Evolutionary conservation across 148 eudicot genomes (phyloP).

Genomic region (Beta vulgaris): DNA sequence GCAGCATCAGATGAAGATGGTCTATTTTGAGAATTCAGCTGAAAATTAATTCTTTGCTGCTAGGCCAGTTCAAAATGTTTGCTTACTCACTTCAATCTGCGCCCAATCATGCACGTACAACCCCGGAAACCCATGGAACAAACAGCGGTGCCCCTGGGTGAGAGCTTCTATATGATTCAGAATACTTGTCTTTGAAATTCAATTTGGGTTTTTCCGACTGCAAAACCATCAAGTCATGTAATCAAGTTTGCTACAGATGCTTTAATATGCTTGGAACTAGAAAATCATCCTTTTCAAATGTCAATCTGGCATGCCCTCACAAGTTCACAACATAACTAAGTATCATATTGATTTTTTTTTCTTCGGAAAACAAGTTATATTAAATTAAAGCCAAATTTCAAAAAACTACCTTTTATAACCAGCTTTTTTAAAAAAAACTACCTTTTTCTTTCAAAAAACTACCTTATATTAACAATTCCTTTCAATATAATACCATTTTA

Average conservation of each 20-base stretch:
- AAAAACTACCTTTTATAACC: no score
- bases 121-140: constrained; percentile 94
- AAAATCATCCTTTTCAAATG: neutral
- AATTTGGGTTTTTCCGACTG: constrained; percentile 74
- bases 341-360: no score
- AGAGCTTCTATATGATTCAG: constrained; percentile 62
- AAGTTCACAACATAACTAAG: neutral
- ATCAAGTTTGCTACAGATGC: constrained; percentile 1
- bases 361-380: no score
- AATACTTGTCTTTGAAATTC: constrained; percentile 74
- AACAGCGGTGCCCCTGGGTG: constrained; percentile 71
- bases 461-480: no score
- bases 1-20: neutral
- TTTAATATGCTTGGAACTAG: neutral
- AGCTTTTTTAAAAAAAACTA: no score
- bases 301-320: neutral
- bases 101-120: constrained; percentile 35
- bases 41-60: neutral
- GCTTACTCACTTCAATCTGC: neutral
- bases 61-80: neutral
- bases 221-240: constrained; percentile 17
- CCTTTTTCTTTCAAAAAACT: no score
- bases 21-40: neutral
- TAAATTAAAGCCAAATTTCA: no score
- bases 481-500: no score